Evolutionary conservation across 495 filamentous ascomycete species (phyloP), one percentile per base, ranked within the genome.

Genomic region (Hypoxylon trugodes): DNA sequence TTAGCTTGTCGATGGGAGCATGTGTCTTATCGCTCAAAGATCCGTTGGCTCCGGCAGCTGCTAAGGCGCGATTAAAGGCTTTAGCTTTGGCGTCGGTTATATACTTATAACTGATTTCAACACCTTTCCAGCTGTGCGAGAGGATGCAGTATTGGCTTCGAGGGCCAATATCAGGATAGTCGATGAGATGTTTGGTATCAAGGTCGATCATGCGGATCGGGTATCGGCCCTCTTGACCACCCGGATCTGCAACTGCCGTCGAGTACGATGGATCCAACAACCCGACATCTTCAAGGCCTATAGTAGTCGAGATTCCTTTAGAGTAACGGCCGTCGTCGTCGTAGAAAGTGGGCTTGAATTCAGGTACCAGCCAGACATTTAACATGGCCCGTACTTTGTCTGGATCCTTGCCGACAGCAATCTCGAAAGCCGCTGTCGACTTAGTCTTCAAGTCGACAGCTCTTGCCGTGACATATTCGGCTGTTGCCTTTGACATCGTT

Each of bases 41-140:
- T 49, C 59, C 42, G 16, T 28, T 28, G 22, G 25, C 32, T n/a
- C 19, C 22, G 19, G 35, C 12, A 24, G 41, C 42, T 15, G 33
- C 36, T 2, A 49, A 16, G 6, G 35, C 59, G 48, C 35, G 25
- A n/a, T 38, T 62, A 24, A 60, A 61, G n/a, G 48, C 36, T 24
- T 40, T 62, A 32, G 37, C 42, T 18, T 55, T 55, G n/a, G 59
- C 59, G n/a, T 54, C 59, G 22, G 15, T 12, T 52, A 80, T 68
- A 48, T 73, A 76, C n/a, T 59, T 55, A 19, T 76, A 74, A 15
- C 66, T 56, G n/a, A 81, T 62, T 52, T 81, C 79, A 3, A 42
- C 52, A 0, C 76, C 78, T 63, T 80, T 80, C 78, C 79, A 82
- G 40, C 78, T 73, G 47, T 82, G 79, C 1, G 78, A 80, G 4